phyloP scores from a whole-genome alignment of 495 filamentous ascomycete genomes.

The Haplographium delicatum region DNA sequence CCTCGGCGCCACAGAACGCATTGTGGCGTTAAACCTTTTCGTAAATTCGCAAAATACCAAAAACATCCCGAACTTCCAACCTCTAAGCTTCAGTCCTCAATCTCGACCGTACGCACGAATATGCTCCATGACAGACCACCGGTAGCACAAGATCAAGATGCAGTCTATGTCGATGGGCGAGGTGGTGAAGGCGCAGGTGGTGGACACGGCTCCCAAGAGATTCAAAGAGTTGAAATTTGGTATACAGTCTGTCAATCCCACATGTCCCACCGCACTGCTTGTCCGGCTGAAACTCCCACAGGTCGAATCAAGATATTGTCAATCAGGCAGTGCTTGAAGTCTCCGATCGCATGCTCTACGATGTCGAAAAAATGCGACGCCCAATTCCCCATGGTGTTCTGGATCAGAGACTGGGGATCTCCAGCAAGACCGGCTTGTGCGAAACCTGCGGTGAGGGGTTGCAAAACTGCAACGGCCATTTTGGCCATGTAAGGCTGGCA shows the following conservation, averaged over 20 bases:
- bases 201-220: conserved; percentile 58
- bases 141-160: conserved; percentile 7
- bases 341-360: conserved; percentile 84
- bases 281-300: too few species aligned
- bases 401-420: conserved; percentile 83
- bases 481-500: conserved; percentile 84
- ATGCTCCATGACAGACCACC: background rate
- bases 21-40: too few species aligned
- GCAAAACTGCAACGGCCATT: conserved; percentile 86
- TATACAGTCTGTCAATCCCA: conserved; percentile 49
- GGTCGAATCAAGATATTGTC: conserved; percentile 86
- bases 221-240: conserved; percentile 94
- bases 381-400: conserved; percentile 77
- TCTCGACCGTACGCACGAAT: too few species aligned
- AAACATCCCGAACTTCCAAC: too few species aligned
- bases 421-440: conserved; percentile 65
- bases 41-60: too few species aligned
- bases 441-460: conserved; percentile 75
- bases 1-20: too few species aligned
- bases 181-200: conserved; percentile 80
- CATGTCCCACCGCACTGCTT: conserved; percentile 5
- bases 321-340: conserved; percentile 91
- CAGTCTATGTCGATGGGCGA: conserved; percentile 26
- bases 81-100: too few species aligned
- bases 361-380: conserved; percentile 65